Percentiles rank a stretch among this genome's conserved stretches.
Conservation (phyloP, 139 green algal genomes). For the Raphidocelis subcapitata region DNA sequence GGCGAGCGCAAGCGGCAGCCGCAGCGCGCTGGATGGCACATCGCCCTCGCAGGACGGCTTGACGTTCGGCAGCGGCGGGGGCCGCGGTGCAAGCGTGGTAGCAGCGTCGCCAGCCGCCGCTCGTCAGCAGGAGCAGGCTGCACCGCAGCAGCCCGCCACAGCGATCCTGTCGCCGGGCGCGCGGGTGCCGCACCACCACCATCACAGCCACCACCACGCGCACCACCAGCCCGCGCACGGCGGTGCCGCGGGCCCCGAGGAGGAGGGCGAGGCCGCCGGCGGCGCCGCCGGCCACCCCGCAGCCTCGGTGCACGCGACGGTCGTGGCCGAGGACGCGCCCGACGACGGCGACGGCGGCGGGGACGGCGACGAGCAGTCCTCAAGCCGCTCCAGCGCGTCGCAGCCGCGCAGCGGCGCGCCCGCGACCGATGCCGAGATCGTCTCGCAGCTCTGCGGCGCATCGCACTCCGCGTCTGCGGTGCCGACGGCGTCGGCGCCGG, state of each 20-base stretch:
- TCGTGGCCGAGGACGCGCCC: constrained; percentile 29
- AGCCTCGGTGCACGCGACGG: constrained; percentile 43
- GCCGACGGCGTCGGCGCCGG: constrained; percentile 7
- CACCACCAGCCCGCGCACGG: constrained; percentile 5
- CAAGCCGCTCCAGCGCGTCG: not conserved
- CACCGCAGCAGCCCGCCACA: not conserved
- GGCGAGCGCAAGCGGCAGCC: not conserved
- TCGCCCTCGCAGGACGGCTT: not conserved
- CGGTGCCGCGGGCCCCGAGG: not conserved
- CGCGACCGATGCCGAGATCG: constrained; percentile 8
- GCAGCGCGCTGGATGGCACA: not conserved
- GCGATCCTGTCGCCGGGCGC: not conserved
- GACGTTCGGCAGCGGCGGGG: not conserved
- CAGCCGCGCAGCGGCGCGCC: not conserved
- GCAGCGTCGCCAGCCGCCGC: constrained; percentile 1
- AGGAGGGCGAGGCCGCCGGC: not conserved
- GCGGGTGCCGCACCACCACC: not conserved
- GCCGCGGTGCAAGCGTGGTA: too few relatives aligned
- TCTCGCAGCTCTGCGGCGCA: constrained; percentile 8
- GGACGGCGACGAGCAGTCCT: constrained; percentile 22
- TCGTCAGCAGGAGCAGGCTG: not conserved
- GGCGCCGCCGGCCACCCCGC: constrained; percentile 27
- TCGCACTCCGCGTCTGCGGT: constrained; percentile 14
- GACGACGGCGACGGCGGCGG: constrained; percentile 1
- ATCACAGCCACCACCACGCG: not conserved